These are phyloP conservation scores for Litsea cubeba DNA, from an alignment of 164 flowering plant genomes.

Conservation along the genomic window DNA sequence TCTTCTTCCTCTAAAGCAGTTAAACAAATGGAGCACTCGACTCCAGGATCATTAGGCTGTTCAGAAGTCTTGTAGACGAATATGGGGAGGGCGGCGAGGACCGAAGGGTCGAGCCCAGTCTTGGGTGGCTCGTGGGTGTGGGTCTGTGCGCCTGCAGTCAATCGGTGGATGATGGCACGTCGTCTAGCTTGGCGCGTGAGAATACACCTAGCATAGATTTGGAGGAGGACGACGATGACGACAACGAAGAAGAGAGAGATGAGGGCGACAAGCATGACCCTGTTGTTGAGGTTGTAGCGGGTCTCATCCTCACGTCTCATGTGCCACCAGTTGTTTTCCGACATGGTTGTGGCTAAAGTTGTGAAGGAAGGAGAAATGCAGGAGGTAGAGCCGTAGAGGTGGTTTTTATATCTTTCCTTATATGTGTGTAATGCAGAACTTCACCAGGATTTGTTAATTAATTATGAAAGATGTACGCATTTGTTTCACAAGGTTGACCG, in stretches of 20 bases:
- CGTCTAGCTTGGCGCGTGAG: constrained; percentile 29
- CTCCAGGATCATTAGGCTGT: neutral
- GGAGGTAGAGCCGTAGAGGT: neutral
- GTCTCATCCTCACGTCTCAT: neutral
- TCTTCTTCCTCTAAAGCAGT: constrained; percentile 27
- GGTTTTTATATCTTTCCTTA: neutral
- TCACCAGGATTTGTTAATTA: neutral
- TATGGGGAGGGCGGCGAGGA: constrained; percentile 33
- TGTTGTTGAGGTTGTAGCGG: constrained; percentile 10
- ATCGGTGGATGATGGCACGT: constrained; percentile 14
- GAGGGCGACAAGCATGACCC: constrained; percentile 33
- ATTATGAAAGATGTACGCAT: too few relatives aligned
- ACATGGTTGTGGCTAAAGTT: neutral
- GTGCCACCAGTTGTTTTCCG: neutral
- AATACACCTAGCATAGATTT: constrained; percentile 27
- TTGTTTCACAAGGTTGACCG: too few relatives aligned
- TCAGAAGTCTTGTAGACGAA: constrained; percentile 20
- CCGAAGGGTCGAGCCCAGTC: constrained; percentile 29
- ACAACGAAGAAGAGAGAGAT: constrained; percentile 23
- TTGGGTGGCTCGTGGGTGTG: constrained; percentile 17
- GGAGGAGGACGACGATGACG: constrained; percentile 26
- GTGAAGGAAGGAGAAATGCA: neutral
- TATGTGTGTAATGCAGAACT: neutral
- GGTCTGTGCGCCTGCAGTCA: constrained; percentile 3
- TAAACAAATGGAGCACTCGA: constrained; percentile 50